Evolutionary conservation across 2,329 filamentous ascomycete genomes (phyloP).

Genomic region (Tympanopsis confertula): DNA sequence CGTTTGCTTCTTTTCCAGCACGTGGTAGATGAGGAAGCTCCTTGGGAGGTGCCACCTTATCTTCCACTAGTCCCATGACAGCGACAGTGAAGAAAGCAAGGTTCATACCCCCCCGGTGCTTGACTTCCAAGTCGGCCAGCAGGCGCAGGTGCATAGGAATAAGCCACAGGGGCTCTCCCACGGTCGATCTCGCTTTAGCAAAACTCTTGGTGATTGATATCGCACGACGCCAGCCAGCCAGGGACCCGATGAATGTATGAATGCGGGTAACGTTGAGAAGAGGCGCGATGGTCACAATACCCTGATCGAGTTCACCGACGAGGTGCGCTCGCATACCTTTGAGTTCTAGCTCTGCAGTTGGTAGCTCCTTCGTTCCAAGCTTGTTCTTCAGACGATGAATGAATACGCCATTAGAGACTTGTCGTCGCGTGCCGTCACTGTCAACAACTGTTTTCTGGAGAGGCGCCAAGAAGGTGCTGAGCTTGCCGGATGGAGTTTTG

Average conservation of each 20-base stretch:
- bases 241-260: slow-evolving; percentile 39
- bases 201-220: slow-evolving; percentile 46
- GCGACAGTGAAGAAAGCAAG: slow-evolving; percentile 40
- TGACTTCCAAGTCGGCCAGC: slow-evolving; percentile 39
- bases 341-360: slow-evolving; percentile 62
- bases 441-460: slow-evolving; percentile 41
- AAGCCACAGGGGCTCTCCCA: slow-evolving; percentile 29
- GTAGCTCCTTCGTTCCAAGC: slow-evolving; percentile 56
- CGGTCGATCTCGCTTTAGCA: slow-evolving; percentile 41
- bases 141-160: slow-evolving; percentile 45
- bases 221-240: slow-evolving; percentile 41
- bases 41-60: slow-evolving; percentile 5
- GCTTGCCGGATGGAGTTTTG: slow-evolving; percentile 32
- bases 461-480: slow-evolving; percentile 56
- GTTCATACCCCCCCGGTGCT: slow-evolving; percentile 44
- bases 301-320: slow-evolving; percentile 53
- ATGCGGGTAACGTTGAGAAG: slow-evolving; percentile 58
- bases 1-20: slow-evolving; percentile 16
- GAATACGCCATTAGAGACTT: slow-evolving; percentile 51
- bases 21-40: slow-evolving; percentile 16
- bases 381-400: slow-evolving; percentile 65
- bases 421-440: slow-evolving; percentile 12
- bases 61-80: slow-evolving; percentile 30
- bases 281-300: slow-evolving; percentile 56
- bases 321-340: slow-evolving; percentile 52